phyloP scores from a whole-genome alignment of 805 yeast genomes.

The Saturnispora quitensis region DNA sequence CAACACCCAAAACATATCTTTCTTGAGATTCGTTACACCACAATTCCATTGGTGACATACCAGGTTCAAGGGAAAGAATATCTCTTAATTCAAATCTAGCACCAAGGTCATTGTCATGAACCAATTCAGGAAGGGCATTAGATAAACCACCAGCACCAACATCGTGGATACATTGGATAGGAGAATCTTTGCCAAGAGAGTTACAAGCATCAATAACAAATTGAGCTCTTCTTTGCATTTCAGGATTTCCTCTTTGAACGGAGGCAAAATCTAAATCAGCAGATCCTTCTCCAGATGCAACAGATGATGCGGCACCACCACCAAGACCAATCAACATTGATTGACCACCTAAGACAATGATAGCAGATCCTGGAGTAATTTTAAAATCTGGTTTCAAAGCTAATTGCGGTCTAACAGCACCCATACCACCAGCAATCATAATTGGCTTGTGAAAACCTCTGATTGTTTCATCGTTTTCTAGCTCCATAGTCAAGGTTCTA shows the following conservation, averaged over 20 bases:
- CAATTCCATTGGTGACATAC: slow-evolving; percentile 99
- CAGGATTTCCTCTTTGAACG: slow-evolving; percentile 98
- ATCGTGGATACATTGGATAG: slow-evolving; percentile 93
- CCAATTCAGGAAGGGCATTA: slow-evolving; percentile 94
- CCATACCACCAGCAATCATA: slow-evolving; percentile 99
- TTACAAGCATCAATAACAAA: slow-evolving; percentile 94
- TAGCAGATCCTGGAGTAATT: slow-evolving; percentile 84
- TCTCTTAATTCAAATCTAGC: slow-evolving; percentile 88
- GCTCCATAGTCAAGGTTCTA: slow-evolving; percentile 84
- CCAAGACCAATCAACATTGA: slow-evolving; percentile 97
- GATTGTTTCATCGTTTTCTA: slow-evolving; percentile 54
- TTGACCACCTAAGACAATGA: slow-evolving; percentile 95
- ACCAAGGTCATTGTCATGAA: slow-evolving; percentile 94
- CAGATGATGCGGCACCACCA: slow-evolving; percentile 98
- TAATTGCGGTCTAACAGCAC: slow-evolving; percentile 88
- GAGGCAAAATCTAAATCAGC: slow-evolving; percentile 97
- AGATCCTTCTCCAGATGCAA: slow-evolving; percentile 93
- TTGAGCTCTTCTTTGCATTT: slow-evolving; percentile 98
- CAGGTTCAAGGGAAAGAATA: slow-evolving; percentile 84
- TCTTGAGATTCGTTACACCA: slow-evolving; percentile 99
- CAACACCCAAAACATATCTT: slow-evolving; percentile 90
- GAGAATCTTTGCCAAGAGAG: slow-evolving; percentile 62
- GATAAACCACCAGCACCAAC: slow-evolving; percentile 99
- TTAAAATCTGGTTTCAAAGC: slow-evolving; percentile 73
- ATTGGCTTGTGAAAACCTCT: slow-evolving; percentile 99